Conservation (phyloP, 2,329 filamentous ascomycete species). For the Ophiostoma triangulosporum region DNA sequence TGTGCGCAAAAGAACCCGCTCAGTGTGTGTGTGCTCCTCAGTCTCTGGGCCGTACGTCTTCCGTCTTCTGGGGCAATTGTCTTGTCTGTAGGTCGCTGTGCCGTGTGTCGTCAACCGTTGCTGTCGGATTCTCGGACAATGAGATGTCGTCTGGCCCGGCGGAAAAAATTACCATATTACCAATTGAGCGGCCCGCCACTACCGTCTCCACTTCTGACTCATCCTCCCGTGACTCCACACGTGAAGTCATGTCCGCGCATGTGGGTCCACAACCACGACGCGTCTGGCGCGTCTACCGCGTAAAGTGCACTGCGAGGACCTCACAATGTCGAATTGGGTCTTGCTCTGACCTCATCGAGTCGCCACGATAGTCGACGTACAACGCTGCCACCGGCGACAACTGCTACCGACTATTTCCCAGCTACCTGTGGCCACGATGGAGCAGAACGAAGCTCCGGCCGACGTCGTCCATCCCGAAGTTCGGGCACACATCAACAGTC, state of each 20-base stretch:
- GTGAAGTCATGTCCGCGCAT: neutral
- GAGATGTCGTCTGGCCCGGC: constrained; percentile 3
- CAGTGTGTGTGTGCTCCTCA: neutral
- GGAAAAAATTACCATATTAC: constrained; percentile 9
- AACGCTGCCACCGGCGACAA: neutral
- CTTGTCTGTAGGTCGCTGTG: neutral
- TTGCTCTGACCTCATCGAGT: constrained; percentile 1
- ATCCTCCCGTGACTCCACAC: neutral
- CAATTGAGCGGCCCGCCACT: constrained; percentile 3
- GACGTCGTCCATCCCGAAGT: constrained; percentile 81
- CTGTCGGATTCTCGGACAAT: neutral
- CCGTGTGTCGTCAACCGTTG: constrained; percentile 4
- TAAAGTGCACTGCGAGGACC: constrained; percentile 1
- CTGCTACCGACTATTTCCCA: too few species aligned
- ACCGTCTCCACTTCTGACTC: constrained; percentile 8
- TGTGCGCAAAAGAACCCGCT: neutral
- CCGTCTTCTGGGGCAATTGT: neutral
- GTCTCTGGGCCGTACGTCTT: neutral
- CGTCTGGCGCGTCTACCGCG: constrained; percentile 9
- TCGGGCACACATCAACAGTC: constrained; percentile 81
- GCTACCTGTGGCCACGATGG: constrained; percentile 31
- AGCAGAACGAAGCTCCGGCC: constrained; percentile 32
- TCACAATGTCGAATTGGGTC: neutral
- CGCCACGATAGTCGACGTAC: too few species aligned
- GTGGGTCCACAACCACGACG: neutral